Evolutionary conservation across 2,329 filamentous ascomycete genomes (phyloP).

Genomic region (Tolypocladium sp.): DNA sequence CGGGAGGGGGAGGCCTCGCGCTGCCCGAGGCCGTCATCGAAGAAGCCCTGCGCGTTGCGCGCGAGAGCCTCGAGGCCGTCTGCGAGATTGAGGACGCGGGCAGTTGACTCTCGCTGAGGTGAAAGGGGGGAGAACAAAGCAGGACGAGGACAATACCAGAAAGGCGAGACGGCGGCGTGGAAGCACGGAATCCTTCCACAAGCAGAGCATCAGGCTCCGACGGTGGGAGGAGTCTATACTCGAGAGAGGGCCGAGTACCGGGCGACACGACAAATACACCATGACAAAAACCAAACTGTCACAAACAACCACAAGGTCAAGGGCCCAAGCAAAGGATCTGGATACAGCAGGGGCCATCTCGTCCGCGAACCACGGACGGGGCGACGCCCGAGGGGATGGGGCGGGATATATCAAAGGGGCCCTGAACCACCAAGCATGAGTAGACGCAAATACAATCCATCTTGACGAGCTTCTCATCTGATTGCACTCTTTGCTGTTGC

Average conservation of each 20-base stretch:
- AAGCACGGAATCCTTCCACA: neutral
- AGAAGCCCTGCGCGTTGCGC: slow-evolving; percentile 50
- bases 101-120: neutral
- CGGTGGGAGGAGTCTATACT: neutral
- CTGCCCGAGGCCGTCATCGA: slow-evolving; percentile 51
- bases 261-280: neutral
- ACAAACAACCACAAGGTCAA: neutral
- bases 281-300: neutral
- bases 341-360: neutral
- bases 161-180: neutral
- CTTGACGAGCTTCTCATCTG: neutral
- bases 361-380: neutral
- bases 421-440: neutral
- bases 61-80: slow-evolving; percentile 47
- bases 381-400: neutral
- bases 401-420: neutral
- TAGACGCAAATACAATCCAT: neutral
- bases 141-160: neutral
- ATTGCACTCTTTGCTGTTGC: no score
- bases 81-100: slow-evolving; percentile 25
- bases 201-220: neutral
- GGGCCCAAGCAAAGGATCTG: neutral
- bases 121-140: neutral
- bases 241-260: neutral
- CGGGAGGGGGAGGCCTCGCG: slow-evolving; percentile 31